Evolutionary conservation across 2,329 filamentous ascomycete species (phyloP), one percentile per base, ranked within the genome.

Genomic region (Colletotrichum phormii): DNA sequence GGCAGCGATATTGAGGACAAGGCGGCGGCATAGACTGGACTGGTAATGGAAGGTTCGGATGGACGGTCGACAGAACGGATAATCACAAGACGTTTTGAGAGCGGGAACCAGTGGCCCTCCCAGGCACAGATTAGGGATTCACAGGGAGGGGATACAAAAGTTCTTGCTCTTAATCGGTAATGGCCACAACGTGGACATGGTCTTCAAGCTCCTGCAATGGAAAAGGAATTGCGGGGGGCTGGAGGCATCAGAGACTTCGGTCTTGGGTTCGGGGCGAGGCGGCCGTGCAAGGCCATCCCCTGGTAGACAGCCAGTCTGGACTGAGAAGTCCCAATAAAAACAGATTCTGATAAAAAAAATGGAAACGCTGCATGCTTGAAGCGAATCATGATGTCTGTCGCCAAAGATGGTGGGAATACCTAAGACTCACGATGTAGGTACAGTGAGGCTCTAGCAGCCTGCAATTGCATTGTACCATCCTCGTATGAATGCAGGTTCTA

Each of bases 241-340:
- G 71, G 74, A 76, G 71, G 71, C 67, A 73, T 79, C 78, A 78
- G 76, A 78, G 78, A 78, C 76, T 78, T 79, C 75, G 76, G 79
- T 78, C 79, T 81, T 80, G 79, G 59, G 80, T 79, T 77, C 77
- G 78, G 80, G 79, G 79, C 71, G 62, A 67, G 37, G 67, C 68
- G 71, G 71, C 77, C 77, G 76, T 73, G 72, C 79, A 76, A 80
- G 71, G 76, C 77, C 78, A 78, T 79, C 78, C 79, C 71, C 68
- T 61, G 57, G 70, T 74, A 75, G 77, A 80, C 75, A 77, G 80
- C 80, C 80, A 81, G 79, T 81, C 79, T 77, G 81, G 80, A 84
- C 81, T 83, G 81, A 84, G 82, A 81, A 83, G 79, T 82, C 81
- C 79, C 77, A 78, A 81, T 77, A 80, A 79, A 82, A 83, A 82